Evolutionary conservation across 148 eudicot species (phyloP).

Genomic region (Camellia granthamiana): DNA sequence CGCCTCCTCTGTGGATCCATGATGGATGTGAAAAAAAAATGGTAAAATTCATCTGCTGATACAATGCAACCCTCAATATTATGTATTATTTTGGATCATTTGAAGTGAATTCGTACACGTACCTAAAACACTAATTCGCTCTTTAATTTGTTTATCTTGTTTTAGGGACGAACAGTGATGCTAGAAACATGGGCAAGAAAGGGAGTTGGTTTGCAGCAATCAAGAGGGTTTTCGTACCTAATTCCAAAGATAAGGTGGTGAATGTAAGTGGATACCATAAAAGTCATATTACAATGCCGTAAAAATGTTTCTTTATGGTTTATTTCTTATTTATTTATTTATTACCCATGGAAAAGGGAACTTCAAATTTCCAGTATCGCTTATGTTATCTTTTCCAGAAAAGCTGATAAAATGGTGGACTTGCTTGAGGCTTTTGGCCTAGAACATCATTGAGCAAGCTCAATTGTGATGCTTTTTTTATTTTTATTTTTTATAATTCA

Average conservation of each 20-base stretch:
- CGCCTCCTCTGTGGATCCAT: too few species aligned
- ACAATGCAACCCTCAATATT: not conserved
- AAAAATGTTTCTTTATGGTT: not conserved
- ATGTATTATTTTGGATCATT: not conserved
- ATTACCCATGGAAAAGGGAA: not conserved
- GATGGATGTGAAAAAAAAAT: too few species aligned
- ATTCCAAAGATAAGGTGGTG: constrained; percentile 67
- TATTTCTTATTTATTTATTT: not conserved
- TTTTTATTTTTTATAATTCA: too few species aligned
- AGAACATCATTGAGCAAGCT: not conserved
- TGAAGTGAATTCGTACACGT: not conserved
- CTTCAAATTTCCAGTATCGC: not conserved
- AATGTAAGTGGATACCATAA: constrained; percentile 47
- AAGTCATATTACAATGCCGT: not conserved
- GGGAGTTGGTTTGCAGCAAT: constrained; percentile 99
- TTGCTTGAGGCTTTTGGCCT: not conserved
- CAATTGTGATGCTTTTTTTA: not conserved
- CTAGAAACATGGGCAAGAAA: constrained; percentile 86
- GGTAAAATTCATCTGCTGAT: too few species aligned
- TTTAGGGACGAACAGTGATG: constrained; percentile 52
- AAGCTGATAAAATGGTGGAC: not conserved
- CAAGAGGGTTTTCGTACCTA: constrained; percentile 73
- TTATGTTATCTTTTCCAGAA: not conserved
- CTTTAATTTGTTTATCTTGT: not conserved
- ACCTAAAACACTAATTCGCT: too few species aligned